Evolutionary conservation across 106 monocot species (phyloP), one percentile per base, ranked within the genome.

Genomic region (Apostasia ramifera): DNA sequence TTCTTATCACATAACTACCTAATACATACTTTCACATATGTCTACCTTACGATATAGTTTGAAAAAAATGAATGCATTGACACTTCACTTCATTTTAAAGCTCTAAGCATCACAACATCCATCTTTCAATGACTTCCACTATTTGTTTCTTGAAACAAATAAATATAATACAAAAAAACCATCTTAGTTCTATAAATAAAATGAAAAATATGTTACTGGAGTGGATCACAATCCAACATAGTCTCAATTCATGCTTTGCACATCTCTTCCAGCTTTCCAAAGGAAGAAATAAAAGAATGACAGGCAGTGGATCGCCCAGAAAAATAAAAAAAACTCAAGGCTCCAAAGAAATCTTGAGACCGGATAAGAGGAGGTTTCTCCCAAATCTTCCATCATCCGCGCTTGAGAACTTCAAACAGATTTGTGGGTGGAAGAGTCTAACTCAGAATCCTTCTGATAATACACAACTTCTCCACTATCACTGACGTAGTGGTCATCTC

Each of bases 381-480:
- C 3, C 40, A 40, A 7, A 40, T 40, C 7, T 2, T 59, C 59
- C 26, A 8, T 59, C 59, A 57, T 6, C 39, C 42, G 8, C 2
- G 42, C 43, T 43, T 61, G 61, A 61, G 61, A 46, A 44, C 45
- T 44, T 63, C 62, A 63, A 12, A 10, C 13, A 14, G 62, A 45
- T n/a, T 63, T 63, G 44, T 9, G 42, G 8, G 62, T 9, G 45
- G 62, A 63, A 13, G 62, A 63, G 39, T 6, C 67, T 40, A 68
- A 5, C 40, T 67, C 65, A 73, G 77, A 78, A 63, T 94, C 89
- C 1, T 81, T 78, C 67, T 94, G 77, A 57, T 94, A 94, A 76
- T 84, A 94, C 42, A 94, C 86, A 10, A 94, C 70, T 41, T 94
- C 93, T 59, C 89, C 93, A 1, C 61, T 64, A 76, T 90, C 83